These are phyloP conservation scores for Trichodelitschia bisporula DNA, from an alignment of 495 filamentous ascomycete species.

Conservation along the genomic window DNA sequence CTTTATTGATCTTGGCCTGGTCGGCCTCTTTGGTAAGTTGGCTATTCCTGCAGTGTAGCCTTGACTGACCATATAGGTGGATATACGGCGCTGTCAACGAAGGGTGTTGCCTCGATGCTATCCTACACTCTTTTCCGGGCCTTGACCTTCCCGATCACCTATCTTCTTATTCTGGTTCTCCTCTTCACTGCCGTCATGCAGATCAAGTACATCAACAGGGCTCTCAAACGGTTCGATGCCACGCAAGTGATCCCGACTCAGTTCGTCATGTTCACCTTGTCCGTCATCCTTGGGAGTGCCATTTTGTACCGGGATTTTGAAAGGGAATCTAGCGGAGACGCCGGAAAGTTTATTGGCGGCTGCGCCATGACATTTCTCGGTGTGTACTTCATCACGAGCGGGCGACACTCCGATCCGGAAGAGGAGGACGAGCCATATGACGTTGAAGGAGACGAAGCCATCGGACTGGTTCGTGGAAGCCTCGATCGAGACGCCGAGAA, in stretches of 20 bases:
- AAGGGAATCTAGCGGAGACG: slow-evolving; percentile 39
- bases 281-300: slow-evolving; percentile 81
- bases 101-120: slow-evolving; percentile 83
- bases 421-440: slow-evolving; percentile 7
- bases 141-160: slow-evolving; percentile 78
- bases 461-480: slow-evolving; percentile 27
- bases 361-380: slow-evolving; percentile 81
- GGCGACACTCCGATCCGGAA: slow-evolving; percentile 12
- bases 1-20: slow-evolving; percentile 76
- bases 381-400: slow-evolving; percentile 78
- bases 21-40: slow-evolving; percentile 65
- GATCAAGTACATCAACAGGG: slow-evolving; percentile 87
- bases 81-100: slow-evolving; percentile 87
- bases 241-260: slow-evolving; percentile 94
- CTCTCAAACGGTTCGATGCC: slow-evolving; percentile 80
- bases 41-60: slow-evolving; percentile 5
- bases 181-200: slow-evolving; percentile 75
- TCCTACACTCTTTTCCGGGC: slow-evolving; percentile 69
- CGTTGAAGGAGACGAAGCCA: slow-evolving; percentile 20
- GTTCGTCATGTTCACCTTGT: slow-evolving; percentile 89
- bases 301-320: slow-evolving; percentile 88
- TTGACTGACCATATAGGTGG: slow-evolving; percentile 32
- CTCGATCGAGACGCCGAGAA: slow-evolving; percentile 24
- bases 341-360: slow-evolving; percentile 65
- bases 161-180: slow-evolving; percentile 53